These are phyloP conservation scores for Sarcomyxa edulis DNA, from an alignment of 768 basidiomycete species.

Conservation along the genomic window DNA sequence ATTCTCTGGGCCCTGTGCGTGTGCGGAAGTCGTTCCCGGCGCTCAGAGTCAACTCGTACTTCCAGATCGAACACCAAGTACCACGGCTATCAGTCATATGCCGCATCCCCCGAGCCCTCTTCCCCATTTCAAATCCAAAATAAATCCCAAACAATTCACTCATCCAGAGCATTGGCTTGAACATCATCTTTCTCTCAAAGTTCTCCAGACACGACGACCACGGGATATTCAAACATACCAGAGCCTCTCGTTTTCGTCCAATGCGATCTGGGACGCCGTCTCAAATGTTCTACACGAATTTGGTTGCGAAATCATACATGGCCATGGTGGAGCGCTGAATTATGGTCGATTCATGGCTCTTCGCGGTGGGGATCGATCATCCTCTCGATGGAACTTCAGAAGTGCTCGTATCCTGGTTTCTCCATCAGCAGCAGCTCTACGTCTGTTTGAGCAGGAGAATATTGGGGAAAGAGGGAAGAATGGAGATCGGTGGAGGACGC, in stretches of 20 bases:
- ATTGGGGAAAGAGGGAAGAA: background rate
- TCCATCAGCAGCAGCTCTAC: constrained; percentile 7
- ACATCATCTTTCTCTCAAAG: constrained; percentile 36
- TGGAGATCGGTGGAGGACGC: constrained; percentile 12
- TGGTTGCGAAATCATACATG: constrained; percentile 31
- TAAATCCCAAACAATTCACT: constrained; percentile 21
- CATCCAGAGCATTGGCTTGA: constrained; percentile 44
- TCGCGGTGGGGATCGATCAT: constrained; percentile 4
- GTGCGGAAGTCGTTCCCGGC: constrained; percentile 19
- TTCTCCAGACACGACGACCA: constrained; percentile 20
- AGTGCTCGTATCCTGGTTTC: constrained; percentile 14
- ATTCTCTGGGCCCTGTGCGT: constrained; percentile 45
- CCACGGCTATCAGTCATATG: background rate
- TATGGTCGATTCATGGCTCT: background rate
- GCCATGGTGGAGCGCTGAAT: constrained; percentile 2
- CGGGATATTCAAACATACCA: constrained; percentile 9
- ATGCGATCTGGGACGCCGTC: constrained; percentile 40
- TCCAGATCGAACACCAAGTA: constrained; percentile 2
- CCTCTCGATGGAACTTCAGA: constrained; percentile 10
- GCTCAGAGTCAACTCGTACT: constrained; percentile 9
- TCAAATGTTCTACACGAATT: constrained; percentile 34
- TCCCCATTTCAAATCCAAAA: too few relatives aligned
- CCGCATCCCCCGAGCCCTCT: constrained; percentile 11
- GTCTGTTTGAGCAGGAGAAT: constrained; percentile 5
- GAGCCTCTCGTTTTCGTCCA: constrained; percentile 11